Evolutionary conservation across 2,329 filamentous ascomycete genomes (phyloP).

Genomic region (Pseudopithomyces maydicus): DNA sequence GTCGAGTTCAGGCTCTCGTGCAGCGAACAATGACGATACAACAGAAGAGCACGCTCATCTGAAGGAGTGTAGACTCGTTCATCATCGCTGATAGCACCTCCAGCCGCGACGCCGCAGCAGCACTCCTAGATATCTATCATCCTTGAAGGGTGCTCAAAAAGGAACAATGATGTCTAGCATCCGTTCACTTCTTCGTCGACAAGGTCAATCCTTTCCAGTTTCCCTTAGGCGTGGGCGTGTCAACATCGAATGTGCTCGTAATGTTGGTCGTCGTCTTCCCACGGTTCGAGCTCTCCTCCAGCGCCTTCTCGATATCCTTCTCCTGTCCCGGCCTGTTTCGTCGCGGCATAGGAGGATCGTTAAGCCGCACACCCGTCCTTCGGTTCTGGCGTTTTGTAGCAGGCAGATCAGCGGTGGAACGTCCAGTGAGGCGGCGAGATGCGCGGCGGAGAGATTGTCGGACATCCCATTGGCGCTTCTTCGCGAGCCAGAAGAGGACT

Average conservation of each 20-base stretch:
- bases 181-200: constrained; percentile 4
- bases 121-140: too few species aligned
- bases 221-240: constrained; percentile 26
- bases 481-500: constrained; percentile 77
- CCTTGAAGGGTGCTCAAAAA: neutral
- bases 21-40: too few species aligned
- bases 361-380: constrained; percentile 41
- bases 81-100: too few species aligned
- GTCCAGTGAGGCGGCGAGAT: constrained; percentile 52
- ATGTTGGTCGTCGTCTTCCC: constrained; percentile 41
- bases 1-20: too few species aligned
- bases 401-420: constrained; percentile 31
- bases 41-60: too few species aligned
- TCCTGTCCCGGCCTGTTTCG: constrained; percentile 22
- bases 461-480: constrained; percentile 84
- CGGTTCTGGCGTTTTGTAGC: constrained; percentile 40
- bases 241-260: constrained; percentile 37
- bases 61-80: too few species aligned
- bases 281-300: constrained; percentile 17
- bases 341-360: constrained; percentile 38
- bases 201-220: constrained; percentile 13
- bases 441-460: constrained; percentile 73
- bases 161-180: neutral
- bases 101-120: too few species aligned
- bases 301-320: constrained; percentile 42